These are phyloP conservation scores for Naematelia encephala DNA, from an alignment of 768 basidiomycete species.

Conservation along the genomic window DNA sequence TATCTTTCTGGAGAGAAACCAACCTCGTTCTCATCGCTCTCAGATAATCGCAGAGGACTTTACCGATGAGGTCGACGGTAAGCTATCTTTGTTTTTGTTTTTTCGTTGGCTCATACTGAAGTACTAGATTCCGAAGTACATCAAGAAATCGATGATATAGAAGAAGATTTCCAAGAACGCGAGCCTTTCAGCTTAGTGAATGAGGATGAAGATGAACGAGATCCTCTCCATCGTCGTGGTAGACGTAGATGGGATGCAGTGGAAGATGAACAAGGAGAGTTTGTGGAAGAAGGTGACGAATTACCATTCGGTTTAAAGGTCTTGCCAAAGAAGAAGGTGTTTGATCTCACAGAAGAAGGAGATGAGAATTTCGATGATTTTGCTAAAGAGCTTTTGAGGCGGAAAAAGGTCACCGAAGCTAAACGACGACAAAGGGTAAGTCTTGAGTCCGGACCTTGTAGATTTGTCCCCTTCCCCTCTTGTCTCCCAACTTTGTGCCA, in stretches of 20 bases:
- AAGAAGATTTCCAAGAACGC: neutral
- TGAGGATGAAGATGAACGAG: neutral
- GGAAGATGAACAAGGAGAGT: neutral
- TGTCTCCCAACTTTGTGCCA: neutral
- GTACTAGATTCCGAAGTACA: neutral
- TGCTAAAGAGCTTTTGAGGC: slow-evolving; percentile 20
- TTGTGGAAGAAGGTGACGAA: neutral
- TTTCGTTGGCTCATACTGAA: too few species aligned
- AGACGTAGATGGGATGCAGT: neutral
- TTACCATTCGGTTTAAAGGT: neutral
- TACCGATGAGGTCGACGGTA: neutral
- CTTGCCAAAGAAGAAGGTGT: neutral
- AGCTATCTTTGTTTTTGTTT: neutral
- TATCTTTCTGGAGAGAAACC: neutral
- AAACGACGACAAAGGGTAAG: slow-evolving; percentile 50
- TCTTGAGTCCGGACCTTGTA: slow-evolving; percentile 4
- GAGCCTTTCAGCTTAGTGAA: neutral
- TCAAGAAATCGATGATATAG: neutral
- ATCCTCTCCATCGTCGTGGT: neutral
- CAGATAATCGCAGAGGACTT: neutral
- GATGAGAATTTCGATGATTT: neutral
- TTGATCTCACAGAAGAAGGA: neutral
- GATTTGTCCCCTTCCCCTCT: slow-evolving; percentile 2
- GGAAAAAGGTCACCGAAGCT: slow-evolving; percentile 37
- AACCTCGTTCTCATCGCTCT: neutral